phyloP scores from a whole-genome alignment of 306 rosid genomes.

The Lotus japonicus region DNA sequence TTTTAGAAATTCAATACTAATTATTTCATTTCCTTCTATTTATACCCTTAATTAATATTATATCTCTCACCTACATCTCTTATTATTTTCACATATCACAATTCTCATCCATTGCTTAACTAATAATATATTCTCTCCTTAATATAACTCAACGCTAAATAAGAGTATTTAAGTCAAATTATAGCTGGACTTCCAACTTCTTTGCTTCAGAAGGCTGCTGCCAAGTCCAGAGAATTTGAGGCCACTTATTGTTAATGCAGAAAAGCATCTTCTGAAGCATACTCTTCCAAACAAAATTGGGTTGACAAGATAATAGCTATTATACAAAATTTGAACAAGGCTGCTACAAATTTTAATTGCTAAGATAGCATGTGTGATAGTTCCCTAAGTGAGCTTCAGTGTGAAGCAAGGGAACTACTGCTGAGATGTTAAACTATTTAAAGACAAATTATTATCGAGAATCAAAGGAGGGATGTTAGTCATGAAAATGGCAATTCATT shows the following conservation, averaged over 20 bases:
- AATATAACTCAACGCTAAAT: too few relatives aligned
- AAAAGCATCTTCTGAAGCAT: constrained; percentile 18
- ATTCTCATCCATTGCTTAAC: too few relatives aligned
- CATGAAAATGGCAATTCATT: background rate
- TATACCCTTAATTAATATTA: too few relatives aligned
- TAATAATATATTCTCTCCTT: too few relatives aligned
- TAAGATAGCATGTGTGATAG: constrained; percentile 23
- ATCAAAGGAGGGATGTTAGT: background rate
- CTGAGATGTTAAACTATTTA: constrained; percentile 17
- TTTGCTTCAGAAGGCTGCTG: constrained; percentile 67
- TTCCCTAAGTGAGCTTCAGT: constrained; percentile 48
- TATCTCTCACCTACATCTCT: too few relatives aligned
- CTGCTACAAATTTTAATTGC: constrained; percentile 27
- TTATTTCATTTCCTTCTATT: too few relatives aligned
- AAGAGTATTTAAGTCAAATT: too few relatives aligned
- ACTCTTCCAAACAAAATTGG: constrained; percentile 28
- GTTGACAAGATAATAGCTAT: constrained; percentile 28
- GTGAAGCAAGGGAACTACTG: constrained; percentile 43
- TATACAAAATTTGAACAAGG: constrained; percentile 32
- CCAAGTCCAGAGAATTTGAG: constrained; percentile 81
- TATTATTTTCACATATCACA: too few relatives aligned
- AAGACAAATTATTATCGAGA: background rate
- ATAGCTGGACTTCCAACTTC: constrained; percentile 62
- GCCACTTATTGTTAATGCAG: constrained; percentile 53
- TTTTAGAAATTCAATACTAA: too few relatives aligned